phyloP scores from a whole-genome alignment of 208 protist species.

The Trypanosoma scelopori region DNA sequence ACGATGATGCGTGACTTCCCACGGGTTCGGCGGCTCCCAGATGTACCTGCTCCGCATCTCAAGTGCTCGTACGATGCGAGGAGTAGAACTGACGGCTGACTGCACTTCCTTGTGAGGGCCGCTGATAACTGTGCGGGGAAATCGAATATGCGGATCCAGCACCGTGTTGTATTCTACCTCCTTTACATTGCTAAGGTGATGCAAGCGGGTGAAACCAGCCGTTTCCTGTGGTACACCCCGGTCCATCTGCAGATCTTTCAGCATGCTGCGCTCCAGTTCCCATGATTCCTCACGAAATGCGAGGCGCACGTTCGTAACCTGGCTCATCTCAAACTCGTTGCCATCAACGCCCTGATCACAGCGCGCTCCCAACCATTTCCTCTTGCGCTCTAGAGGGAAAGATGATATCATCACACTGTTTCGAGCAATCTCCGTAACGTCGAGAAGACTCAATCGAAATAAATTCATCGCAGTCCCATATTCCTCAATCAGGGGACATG shows the following conservation, averaged over 20 bases:
- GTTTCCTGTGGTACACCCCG: conserved; percentile 34
- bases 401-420: conserved; percentile 89
- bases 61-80: conserved; percentile 59
- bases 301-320: conserved; percentile 83
- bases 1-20: conserved; percentile 59
- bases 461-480: conserved; percentile 91
- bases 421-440: conserved; percentile 87
- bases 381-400: conserved; percentile 72
- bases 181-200: conserved; percentile 79
- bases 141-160: conserved; percentile 80
- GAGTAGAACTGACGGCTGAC: conserved; percentile 38
- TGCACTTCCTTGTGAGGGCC: conserved; percentile 47
- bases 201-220: conserved; percentile 66
- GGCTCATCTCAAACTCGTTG: conserved; percentile 77
- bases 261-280: conserved; percentile 79
- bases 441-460: conserved; percentile 77
- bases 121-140: conserved; percentile 86
- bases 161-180: conserved; percentile 88
- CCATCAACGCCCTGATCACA: conserved; percentile 60
- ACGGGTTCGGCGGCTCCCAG: conserved; percentile 74
- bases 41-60: conserved; percentile 82
- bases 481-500: conserved; percentile 79
- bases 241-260: conserved; percentile 73
- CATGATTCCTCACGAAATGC: conserved; percentile 86
- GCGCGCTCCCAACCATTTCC: conserved; percentile 76